Conservation (phyloP, 1,284 basidiomycete genomes). For the Fomitiporia mediterranea region DNA sequence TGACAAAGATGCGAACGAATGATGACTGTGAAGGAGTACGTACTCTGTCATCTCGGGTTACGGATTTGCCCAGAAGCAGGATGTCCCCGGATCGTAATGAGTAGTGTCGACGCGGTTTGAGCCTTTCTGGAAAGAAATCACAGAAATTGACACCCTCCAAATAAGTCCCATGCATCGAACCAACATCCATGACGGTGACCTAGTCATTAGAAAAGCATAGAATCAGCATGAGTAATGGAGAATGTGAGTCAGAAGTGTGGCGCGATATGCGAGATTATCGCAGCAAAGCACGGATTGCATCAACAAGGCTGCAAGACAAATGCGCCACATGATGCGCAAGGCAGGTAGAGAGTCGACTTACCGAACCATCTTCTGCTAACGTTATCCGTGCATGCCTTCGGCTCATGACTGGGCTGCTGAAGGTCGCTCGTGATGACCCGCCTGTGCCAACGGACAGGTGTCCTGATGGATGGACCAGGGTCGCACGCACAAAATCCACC, state of each 20-base stretch:
- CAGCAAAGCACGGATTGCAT: not conserved
- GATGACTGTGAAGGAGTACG: not conserved
- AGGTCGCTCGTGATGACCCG: conserved; percentile 12
- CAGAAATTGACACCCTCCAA: not conserved
- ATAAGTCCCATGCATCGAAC: conserved; percentile 18
- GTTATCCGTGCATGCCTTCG: conserved; percentile 17
- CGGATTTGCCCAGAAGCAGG: conserved; percentile 12
- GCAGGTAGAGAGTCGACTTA: conserved; percentile 3
- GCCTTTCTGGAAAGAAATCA: not conserved
- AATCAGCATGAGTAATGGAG: not conserved
- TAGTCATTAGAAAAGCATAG: not conserved
- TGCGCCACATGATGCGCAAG: not conserved
- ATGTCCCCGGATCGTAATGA: conserved; percentile 8
- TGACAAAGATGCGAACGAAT: not conserved
- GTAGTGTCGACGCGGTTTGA: conserved; percentile 8
- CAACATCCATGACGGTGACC: conserved; percentile 15
- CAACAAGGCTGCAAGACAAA: not conserved
- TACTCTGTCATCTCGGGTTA: conserved; percentile 13
- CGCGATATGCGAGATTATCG: conserved; percentile 1
- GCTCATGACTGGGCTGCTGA: conserved; percentile 21
- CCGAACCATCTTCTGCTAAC: conserved; percentile 12
- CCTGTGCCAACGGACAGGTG: not conserved
- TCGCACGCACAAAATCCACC: conserved; percentile 17
- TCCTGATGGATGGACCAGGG: not conserved
- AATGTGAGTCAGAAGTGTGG: not conserved